These are phyloP conservation scores for Chenopodium quinoa DNA, from an alignment of 148 eudicot species.

Conservation along the genomic window DNA sequence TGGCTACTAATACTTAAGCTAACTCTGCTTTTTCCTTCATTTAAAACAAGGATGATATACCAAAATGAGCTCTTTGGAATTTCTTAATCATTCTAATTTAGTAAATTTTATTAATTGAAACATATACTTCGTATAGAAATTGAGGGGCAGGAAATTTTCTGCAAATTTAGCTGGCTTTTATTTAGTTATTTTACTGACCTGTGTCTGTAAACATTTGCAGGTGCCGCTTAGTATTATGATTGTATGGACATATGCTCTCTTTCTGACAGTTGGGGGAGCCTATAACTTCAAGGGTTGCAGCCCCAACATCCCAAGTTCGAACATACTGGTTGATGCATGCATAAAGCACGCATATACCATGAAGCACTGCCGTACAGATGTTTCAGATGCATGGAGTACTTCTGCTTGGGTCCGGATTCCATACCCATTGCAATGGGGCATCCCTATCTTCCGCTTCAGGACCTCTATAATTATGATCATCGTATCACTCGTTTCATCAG, in stretches of 20 bases:
- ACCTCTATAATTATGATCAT: constrained; percentile 80
- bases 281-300: constrained; percentile 85
- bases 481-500: constrained; percentile 74
- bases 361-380: constrained; percentile 95
- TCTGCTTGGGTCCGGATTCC: constrained; percentile 90
- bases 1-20: no score
- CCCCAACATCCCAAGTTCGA: constrained; percentile 74
- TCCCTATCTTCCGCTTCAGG: constrained; percentile 77
- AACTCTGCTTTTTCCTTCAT: no score
- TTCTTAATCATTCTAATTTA: not conserved
- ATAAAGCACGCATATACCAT: constrained; percentile 83
- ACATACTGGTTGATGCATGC: constrained; percentile 67
- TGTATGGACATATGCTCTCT: constrained; percentile 86
- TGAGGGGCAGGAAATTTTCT: not conserved
- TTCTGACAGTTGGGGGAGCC: constrained; percentile 93
- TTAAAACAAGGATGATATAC: not conserved
- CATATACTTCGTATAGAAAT: not conserved
- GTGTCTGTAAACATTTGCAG: constrained; percentile 39
- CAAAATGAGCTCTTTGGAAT: not conserved
- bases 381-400: constrained; percentile 83
- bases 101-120: not conserved
- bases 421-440: constrained; percentile 95
- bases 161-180: not conserved
- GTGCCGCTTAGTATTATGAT: constrained; percentile 81
- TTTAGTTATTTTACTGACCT: not conserved